Percentiles rank a stretch among this genome's conserved stretches.
Conservation (phyloP, 2,329 filamentous ascomycete species). For the Trichoderma sp. region DNA sequence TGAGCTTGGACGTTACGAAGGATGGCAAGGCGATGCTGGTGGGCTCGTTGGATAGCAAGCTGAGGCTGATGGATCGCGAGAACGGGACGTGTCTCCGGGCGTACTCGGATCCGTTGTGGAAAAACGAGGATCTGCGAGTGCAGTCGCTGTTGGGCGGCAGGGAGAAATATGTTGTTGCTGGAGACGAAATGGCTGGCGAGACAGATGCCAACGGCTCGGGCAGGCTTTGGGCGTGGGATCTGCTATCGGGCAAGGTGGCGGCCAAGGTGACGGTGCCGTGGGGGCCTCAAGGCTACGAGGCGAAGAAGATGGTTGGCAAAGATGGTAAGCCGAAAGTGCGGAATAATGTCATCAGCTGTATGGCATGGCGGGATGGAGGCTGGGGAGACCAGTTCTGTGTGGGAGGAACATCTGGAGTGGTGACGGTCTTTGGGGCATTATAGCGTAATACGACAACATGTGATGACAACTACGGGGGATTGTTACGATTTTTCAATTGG, state of each 20-base stretch:
- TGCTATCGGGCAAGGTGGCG: slow-evolving; percentile 67
- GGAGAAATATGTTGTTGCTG: slow-evolving; percentile 75
- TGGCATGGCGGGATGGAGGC: slow-evolving; percentile 61
- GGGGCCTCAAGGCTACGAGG: slow-evolving; percentile 49
- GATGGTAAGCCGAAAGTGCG: slow-evolving; percentile 60
- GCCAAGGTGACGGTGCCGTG: slow-evolving; percentile 60
- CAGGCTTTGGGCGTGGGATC: slow-evolving; percentile 76
- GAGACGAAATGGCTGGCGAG: slow-evolving; percentile 62
- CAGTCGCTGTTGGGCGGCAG: slow-evolving; percentile 71
- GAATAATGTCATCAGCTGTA: slow-evolving; percentile 59
- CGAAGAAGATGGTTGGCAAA: slow-evolving; percentile 51
- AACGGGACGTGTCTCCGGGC: slow-evolving; percentile 70
- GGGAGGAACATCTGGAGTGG: slow-evolving; percentile 61
- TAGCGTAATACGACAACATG: slow-evolving; percentile 17
- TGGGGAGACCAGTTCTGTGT: slow-evolving; percentile 64
- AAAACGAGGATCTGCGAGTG: slow-evolving; percentile 70
- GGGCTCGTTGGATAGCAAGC: slow-evolving; percentile 69
- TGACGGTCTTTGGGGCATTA: slow-evolving; percentile 57
- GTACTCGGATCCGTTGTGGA: slow-evolving; percentile 58
- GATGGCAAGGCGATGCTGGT: slow-evolving; percentile 75
- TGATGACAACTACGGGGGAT: neutral
- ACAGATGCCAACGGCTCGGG: slow-evolving; percentile 46
- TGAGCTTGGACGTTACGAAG: slow-evolving; percentile 66
- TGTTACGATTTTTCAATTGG: neutral
- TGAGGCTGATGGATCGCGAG: slow-evolving; percentile 77